Evolutionary conservation across 2,329 filamentous ascomycete species (phyloP).

Genomic region (Fusarium neocosmosporiellum): DNA sequence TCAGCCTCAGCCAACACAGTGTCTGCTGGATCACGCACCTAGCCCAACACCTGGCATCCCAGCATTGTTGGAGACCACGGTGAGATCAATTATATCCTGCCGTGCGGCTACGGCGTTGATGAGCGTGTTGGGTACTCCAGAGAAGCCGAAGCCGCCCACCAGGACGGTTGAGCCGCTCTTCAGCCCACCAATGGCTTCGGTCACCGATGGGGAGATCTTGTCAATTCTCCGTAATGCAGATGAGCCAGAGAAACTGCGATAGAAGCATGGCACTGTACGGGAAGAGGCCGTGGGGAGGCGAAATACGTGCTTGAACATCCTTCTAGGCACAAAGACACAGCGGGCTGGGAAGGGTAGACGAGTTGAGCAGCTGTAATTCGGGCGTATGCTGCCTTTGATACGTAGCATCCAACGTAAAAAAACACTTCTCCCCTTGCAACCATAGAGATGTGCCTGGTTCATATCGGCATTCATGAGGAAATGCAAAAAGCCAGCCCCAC

Average conservation of each 20-base stretch:
- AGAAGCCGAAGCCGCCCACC: constrained; percentile 84
- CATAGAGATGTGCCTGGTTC: not conserved
- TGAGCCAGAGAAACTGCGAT: not conserved
- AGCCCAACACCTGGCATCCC: constrained; percentile 84
- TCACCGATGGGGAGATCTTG: constrained; percentile 76
- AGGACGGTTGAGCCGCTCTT: constrained; percentile 78
- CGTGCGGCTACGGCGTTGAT: constrained; percentile 76
- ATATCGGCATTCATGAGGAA: not conserved
- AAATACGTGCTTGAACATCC: not conserved
- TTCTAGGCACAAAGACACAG: not conserved
- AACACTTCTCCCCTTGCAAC: not conserved
- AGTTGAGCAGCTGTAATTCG: not conserved
- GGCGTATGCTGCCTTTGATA: not conserved
- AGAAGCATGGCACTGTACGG: not conserved
- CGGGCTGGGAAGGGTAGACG: not conserved
- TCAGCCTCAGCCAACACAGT: constrained; percentile 62
- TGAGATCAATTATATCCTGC: constrained; percentile 77
- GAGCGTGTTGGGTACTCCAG: constrained; percentile 82
- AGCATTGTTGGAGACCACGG: constrained; percentile 92
- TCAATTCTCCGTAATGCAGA: constrained; percentile 67
- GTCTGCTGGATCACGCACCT: constrained; percentile 54
- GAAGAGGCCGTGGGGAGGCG: not conserved
- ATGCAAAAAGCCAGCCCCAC: not conserved
- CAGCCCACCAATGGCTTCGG: constrained; percentile 77
- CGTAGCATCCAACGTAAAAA: not conserved